Evolutionary conservation across 208 protist species (phyloP).

Genomic region (Leishmania turanica): DNA sequence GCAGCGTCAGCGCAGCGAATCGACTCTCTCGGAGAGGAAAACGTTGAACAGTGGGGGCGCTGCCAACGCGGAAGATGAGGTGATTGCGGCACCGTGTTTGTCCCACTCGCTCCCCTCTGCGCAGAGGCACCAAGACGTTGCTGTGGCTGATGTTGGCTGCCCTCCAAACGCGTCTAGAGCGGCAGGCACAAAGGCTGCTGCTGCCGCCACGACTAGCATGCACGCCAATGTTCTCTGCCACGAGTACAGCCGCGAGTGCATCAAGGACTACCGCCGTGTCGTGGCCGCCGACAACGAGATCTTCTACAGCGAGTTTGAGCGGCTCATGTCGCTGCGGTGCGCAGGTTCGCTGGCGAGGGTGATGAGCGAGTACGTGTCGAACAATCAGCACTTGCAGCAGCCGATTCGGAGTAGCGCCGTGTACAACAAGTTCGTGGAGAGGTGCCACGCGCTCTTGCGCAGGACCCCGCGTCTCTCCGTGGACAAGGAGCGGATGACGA

Average conservation of each 20-base stretch:
- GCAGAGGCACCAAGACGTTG: background rate
- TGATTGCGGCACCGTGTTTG: background rate
- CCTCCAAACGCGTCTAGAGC: background rate
- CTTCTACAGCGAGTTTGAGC: conserved; percentile 68
- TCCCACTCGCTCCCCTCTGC: background rate
- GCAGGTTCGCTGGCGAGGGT: conserved; percentile 41
- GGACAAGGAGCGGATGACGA: conserved; percentile 20
- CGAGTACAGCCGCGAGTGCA: conserved; percentile 65
- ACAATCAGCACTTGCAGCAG: conserved; percentile 34
- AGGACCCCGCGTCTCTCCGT: conserved; percentile 26
- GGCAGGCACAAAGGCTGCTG: background rate
- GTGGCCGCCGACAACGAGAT: conserved; percentile 74
- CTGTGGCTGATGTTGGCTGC: background rate
- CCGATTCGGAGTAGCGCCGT: conserved; percentile 23
- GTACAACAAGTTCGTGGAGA: conserved; percentile 31
- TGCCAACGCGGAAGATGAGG: background rate
- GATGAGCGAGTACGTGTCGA: conserved; percentile 58
- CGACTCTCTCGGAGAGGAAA: background rate
- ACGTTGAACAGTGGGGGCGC: background rate
- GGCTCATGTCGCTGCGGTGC: conserved; percentile 44
- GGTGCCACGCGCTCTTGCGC: conserved; percentile 26
- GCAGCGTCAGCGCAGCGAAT: conserved; percentile 21
- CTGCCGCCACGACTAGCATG: background rate
- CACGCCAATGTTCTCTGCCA: conserved; percentile 33
- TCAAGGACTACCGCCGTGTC: conserved; percentile 62